A percentile compares a stretch with the other conserved stretches of the same genome.
phyloP scores from a whole-genome alignment of 2,329 filamentous ascomycete genomes.

The Phyllosticta capitalensis region DNA sequence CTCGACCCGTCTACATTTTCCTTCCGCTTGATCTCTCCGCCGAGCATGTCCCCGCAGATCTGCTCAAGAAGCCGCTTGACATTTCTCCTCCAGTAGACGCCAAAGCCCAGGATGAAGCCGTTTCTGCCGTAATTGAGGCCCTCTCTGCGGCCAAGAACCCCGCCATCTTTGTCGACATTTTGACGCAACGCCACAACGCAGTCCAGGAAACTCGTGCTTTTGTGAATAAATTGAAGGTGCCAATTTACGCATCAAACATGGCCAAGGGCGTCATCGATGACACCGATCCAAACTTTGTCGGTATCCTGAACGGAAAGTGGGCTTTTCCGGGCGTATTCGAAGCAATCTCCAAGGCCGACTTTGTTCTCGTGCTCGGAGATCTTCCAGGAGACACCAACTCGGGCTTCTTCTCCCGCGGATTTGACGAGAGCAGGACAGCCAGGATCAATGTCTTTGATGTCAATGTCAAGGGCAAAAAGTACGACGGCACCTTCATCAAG shows the following conservation, averaged over 20 bases:
- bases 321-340: conserved; percentile 28
- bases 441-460: conserved; percentile 30
- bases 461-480: conserved; percentile 24
- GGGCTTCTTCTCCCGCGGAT: conserved; percentile 30
- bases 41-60: conserved; percentile 24
- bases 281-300: conserved; percentile 29
- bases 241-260: conserved; percentile 32
- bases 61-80: conserved; percentile 30
- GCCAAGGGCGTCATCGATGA: conserved; percentile 36
- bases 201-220: conserved; percentile 24
- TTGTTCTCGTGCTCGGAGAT: conserved; percentile 30
- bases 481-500: conserved; percentile 28
- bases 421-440: conserved; percentile 22
- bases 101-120: conserved; percentile 21
- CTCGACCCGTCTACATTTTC: conserved; percentile 36
- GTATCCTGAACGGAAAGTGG: conserved; percentile 33
- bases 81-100: conserved; percentile 20
- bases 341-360: conserved; percentile 27
- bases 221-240: conserved; percentile 26
- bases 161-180: conserved; percentile 30
- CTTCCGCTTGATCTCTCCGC: conserved; percentile 34
- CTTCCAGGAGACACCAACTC: conserved; percentile 35
- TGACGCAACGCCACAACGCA: conserved; percentile 31
- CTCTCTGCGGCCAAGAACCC: conserved; percentile 28
- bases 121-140: conserved; percentile 24